Base-by-base conservation (phyloP, 2,329 filamentous ascomycete species). In the Ophiobolus disseminans region DNA sequence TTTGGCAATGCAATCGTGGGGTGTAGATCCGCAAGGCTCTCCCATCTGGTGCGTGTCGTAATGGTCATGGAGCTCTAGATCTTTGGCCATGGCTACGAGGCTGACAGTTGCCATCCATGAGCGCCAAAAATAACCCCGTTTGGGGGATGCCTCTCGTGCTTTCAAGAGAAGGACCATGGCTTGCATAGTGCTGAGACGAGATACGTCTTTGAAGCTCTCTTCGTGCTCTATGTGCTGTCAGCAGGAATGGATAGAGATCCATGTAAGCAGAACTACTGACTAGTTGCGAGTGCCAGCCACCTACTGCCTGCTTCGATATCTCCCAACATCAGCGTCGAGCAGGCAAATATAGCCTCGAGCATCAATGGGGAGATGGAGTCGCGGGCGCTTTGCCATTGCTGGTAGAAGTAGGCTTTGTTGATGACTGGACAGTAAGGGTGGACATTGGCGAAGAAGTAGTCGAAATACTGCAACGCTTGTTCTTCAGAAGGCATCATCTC, bases 61-160 rank as follows among this genome's bases (percentile, higher is more conserved):
- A 74, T 97, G 93, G 57, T 96, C 91, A 66, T 97, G 87, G 5
- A 97, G 78, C 16, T 91, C 90, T 23, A 97, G 79, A 68, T 97
- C 93, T 65, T 95, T 94, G 20, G 86, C 91, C 90, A 97, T 96
- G 37, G 91, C 88, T 6, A 96, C 88, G 55, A 93, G 91, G 52
- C 92, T 90, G 43, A 96, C 93, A 16, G 96, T 86, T 4, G 89
- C 90, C 85, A 97, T 96, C 93, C 94, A 97, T 0, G 94, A 97
- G 28, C 93, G 87, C 74, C 94, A 97, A 73, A 94, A 97, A 69
- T 97, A 97, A 1, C 94, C 94, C 51, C 90, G 86, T 68, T 96
- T 96, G 0, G 93, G 92, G 7, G 89, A 86, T n/a, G 90, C 89
- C 73, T 97, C 93, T 55, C 91, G 84, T 1, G 93, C 94, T 72